Percentiles rank a stretch among this genome's conserved stretches.
These are phyloP conservation scores for Coccomyxa sp. DNA, from an alignment of 139 green algal species.

Conservation along the genomic window DNA sequence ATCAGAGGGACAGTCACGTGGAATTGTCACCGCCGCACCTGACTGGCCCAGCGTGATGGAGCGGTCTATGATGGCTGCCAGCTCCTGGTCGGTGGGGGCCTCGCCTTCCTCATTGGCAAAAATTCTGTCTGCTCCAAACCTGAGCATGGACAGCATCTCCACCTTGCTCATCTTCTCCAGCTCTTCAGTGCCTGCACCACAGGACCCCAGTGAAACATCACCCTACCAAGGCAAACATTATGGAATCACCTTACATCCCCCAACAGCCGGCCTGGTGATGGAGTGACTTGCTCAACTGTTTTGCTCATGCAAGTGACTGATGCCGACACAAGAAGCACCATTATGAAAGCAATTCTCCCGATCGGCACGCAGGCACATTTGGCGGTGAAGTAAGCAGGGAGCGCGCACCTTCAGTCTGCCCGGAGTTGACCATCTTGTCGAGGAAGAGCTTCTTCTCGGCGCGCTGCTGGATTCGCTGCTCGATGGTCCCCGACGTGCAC, in stretches of 20 bases:
- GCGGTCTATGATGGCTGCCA: slow-evolving; percentile 61
- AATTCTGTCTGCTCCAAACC: slow-evolving; percentile 33
- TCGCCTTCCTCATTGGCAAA: slow-evolving; percentile 10
- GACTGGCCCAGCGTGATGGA: slow-evolving; percentile 4
- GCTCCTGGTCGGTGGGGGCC: slow-evolving; percentile 38
- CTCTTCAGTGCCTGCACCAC: slow-evolving; percentile 29
- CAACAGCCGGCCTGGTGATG: not conserved
- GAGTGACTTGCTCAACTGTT: not conserved
- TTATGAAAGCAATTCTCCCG: not conserved
- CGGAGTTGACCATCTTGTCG: slow-evolving; percentile 69
- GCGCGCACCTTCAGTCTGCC: not conserved
- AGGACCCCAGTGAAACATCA: not conserved
- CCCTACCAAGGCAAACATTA: not conserved
- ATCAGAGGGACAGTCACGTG: too few species aligned
- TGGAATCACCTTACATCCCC: not conserved
- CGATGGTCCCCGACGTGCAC: slow-evolving; percentile 47
- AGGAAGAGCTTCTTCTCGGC: slow-evolving; percentile 72
- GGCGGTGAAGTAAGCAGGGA: too few species aligned
- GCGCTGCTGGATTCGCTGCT: slow-evolving; percentile 66
- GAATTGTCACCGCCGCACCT: not conserved
- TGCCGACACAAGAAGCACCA: not conserved
- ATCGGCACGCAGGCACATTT: not conserved
- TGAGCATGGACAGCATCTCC: slow-evolving; percentile 66
- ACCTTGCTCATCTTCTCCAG: slow-evolving; percentile 39
- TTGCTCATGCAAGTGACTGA: not conserved